Evolutionary conservation across 1,139 yeast species (phyloP), one percentile per base, ranked within the genome.

Genomic region (Diutina neorugosa): DNA sequence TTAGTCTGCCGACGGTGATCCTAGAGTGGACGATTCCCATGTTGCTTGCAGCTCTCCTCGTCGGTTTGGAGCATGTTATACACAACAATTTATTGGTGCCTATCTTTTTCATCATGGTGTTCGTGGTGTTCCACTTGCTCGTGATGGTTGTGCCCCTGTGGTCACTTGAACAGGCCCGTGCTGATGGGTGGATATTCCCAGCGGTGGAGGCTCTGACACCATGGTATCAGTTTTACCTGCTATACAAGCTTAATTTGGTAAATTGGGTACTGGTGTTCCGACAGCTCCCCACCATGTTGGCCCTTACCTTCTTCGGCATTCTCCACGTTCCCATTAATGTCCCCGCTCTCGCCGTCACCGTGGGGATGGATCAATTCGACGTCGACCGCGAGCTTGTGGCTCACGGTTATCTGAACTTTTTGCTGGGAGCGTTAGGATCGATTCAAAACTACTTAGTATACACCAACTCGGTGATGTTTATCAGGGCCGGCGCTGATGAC

Each of bases 241-340:
- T 86, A 41, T 93, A 87, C 68, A 77, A 86, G 59, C 83, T 90
- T 63, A 67, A 69, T 6, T 66, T 78, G 52, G 94, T 90, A 16
- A 82, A 88, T 64, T 87, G 96, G 91, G 63, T 72, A 59, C 77
- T 85, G 40, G 75, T 93, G 42, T 54, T 82, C 2, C 73, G 77
- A 55, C 89, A 91, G 60, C 57, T 90, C 16, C 98, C 98, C 7
- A 86, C 96, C 4, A 93, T 93, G 97, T 71, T 93, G 57, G 98
- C 98, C 0, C 71, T 93, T 58, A 91, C 98, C 0, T 93, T 93
- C 65, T 93, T 93, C 63, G 98, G 98, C 4, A 86, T 93, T 49
- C 70, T 93, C 53, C 98, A 93, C 64, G 98, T 93, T 12, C 98
- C 98, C 4, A 93, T 93, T 58, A 93, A 93, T 64, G 97, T 93